Conservation (phyloP, 2,329 filamentous ascomycete species). For the Monosporascus sp. region DNA sequence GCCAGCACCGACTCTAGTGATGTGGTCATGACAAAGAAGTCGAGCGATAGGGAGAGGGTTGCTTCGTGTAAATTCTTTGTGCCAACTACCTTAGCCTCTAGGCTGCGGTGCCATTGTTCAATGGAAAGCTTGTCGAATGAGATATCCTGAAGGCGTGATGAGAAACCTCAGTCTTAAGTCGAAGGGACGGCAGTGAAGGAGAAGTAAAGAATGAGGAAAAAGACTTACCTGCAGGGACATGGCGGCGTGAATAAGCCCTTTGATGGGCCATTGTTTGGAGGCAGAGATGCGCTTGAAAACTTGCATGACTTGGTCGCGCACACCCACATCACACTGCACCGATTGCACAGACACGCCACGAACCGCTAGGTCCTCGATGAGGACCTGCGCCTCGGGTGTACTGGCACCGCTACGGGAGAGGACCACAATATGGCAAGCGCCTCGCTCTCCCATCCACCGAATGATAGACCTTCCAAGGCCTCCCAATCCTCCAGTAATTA, state of each 20-base stretch:
- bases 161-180: too few relatives aligned
- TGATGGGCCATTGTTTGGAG: conserved; percentile 4
- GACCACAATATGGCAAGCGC: conserved; percentile 15
- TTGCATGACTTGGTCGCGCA: neutral
- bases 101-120: neutral
- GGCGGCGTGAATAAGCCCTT: conserved; percentile 10
- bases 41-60: neutral
- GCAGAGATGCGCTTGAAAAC: neutral
- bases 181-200: too few relatives aligned
- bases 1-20: neutral
- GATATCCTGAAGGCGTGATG: conserved; percentile 1
- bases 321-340: neutral
- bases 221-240: neutral
- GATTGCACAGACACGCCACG: neutral
- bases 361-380: neutral
- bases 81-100: neutral
- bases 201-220: too few relatives aligned
- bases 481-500: conserved; percentile 16
- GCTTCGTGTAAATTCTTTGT: neutral
- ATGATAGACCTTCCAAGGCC: conserved; percentile 11
- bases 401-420: conserved; percentile 13
- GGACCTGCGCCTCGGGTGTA: neutral
- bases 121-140: conserved; percentile 2
- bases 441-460: conserved; percentile 17
- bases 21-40: neutral